Evolutionary conservation across 2,329 filamentous ascomycete species (phyloP).

Genomic region (Hansfordia pulvinata): DNA sequence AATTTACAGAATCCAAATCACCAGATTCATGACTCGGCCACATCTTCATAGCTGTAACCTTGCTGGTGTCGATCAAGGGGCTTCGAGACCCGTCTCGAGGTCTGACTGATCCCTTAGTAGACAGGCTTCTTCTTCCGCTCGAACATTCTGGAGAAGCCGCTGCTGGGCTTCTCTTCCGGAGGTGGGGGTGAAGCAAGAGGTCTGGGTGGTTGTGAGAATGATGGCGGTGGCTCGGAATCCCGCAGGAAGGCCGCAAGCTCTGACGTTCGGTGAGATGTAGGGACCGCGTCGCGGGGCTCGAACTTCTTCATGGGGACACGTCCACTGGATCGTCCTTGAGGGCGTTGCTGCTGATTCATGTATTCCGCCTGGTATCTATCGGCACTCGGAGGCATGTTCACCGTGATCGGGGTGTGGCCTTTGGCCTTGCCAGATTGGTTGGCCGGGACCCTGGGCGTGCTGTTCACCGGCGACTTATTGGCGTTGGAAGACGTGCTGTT

Average conservation of each 20-base stretch:
- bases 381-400: constrained; percentile 30
- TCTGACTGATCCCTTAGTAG: constrained; percentile 10
- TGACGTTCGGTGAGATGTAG: constrained; percentile 35
- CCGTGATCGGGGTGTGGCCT: constrained; percentile 39
- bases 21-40: too few species aligned
- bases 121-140: constrained; percentile 31
- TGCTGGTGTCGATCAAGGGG: too few species aligned
- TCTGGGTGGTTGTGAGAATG: constrained; percentile 13
- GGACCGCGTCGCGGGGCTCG: constrained; percentile 38
- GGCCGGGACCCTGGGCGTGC: too few species aligned
- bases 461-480: constrained; percentile 10
- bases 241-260: constrained; percentile 63
- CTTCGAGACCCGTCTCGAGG: too few species aligned
- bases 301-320: constrained; percentile 43
- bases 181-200: too few species aligned
- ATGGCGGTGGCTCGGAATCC: constrained; percentile 49
- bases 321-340: constrained; percentile 14
- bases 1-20: too few species aligned
- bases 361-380: constrained; percentile 24
- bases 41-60: too few species aligned
- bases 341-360: constrained; percentile 7
- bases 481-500: constrained; percentile 12
- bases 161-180: constrained; percentile 21
- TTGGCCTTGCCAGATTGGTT: constrained; percentile 17
- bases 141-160: constrained; percentile 32